A percentile compares a stretch with the other conserved stretches of the same genome.
Conservation (phyloP, 352 stramenopile genomes). For the Pythium monospermum region DNA sequence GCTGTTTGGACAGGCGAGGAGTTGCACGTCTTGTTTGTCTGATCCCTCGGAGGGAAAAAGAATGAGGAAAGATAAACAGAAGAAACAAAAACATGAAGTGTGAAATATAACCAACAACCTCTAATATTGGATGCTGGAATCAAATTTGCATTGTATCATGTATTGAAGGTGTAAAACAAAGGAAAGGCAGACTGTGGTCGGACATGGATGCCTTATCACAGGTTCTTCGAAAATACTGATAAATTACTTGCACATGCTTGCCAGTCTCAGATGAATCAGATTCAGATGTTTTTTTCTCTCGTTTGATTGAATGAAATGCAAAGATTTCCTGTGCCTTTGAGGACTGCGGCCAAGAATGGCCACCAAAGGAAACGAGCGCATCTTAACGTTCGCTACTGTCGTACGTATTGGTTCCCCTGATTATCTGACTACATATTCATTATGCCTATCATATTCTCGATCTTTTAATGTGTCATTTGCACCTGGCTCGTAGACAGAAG, state of each 20-base stretch:
- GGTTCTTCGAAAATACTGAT: constrained; percentile 14
- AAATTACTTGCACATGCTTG: constrained; percentile 15
- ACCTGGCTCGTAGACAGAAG: constrained; percentile 31
- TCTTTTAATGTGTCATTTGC: constrained; percentile 6
- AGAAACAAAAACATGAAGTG: neutral
- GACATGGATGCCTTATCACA: neutral
- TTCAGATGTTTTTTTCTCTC: too few species aligned
- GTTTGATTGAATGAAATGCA: too few species aligned
- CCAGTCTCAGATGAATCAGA: too few species aligned
- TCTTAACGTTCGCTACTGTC: constrained; percentile 34
- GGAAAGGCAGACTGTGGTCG: too few species aligned
- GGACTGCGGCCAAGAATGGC: constrained; percentile 12
- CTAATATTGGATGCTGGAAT: neutral
- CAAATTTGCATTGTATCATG: neutral
- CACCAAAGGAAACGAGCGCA: constrained; percentile 14
- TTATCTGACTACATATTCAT: neutral
- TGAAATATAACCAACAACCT: neutral
- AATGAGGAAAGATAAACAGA: neutral
- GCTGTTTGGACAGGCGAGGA: too few species aligned
- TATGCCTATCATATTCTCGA: neutral
- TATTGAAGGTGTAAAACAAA: too few species aligned
- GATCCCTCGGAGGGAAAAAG: constrained; percentile 6
- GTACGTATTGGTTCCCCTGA: constrained; percentile 19
- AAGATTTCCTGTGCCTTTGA: too few species aligned
- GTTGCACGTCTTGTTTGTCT: constrained; percentile 13